Percentiles rank a stretch among this genome's conserved stretches.
Conservation (phyloP, 306 rosid genomes). For the Cicer pinnatifidum region DNA sequence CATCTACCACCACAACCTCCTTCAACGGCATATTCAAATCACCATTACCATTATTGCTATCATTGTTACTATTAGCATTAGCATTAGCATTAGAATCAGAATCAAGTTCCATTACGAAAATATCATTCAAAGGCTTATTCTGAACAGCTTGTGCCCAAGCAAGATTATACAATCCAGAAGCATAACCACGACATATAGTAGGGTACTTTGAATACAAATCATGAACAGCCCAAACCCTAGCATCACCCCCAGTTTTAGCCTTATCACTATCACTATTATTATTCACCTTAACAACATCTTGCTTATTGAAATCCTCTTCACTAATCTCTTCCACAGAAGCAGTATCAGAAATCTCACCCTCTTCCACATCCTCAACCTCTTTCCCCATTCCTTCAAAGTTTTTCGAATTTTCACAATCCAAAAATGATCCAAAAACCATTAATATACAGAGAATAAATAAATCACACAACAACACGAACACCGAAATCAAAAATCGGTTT, state of each 20-base stretch:
- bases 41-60: not conserved
- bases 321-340: slow-evolving; percentile 93
- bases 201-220: slow-evolving; percentile 75
- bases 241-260: slow-evolving; percentile 35
- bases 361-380: slow-evolving; percentile 82
- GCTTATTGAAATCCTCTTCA: slow-evolving; percentile 80
- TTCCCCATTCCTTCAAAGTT: slow-evolving; percentile 57
- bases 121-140: slow-evolving; percentile 83
- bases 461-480: not conserved
- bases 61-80: not conserved
- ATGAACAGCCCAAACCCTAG: slow-evolving; percentile 78
- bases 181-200: slow-evolving; percentile 62
- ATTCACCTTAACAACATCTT: slow-evolving; percentile 47
- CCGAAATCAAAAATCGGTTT: not conserved
- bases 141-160: slow-evolving; percentile 99
- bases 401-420: slow-evolving; percentile 47
- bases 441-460: slow-evolving; percentile 13
- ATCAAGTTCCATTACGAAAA: slow-evolving; percentile 69
- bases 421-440: slow-evolving; percentile 63
- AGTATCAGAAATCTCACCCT: slow-evolving; percentile 92
- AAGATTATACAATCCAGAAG: slow-evolving; percentile 69
- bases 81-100: slow-evolving; percentile 48
- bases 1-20: slow-evolving; percentile 49
- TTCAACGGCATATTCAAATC: slow-evolving; percentile 44
- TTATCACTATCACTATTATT: slow-evolving; percentile 34